Evolutionary conservation across 2,329 filamentous ascomycete genomes (phyloP), one percentile per base, ranked within the genome.

Genomic region (Phialocephala subalpina): DNA sequence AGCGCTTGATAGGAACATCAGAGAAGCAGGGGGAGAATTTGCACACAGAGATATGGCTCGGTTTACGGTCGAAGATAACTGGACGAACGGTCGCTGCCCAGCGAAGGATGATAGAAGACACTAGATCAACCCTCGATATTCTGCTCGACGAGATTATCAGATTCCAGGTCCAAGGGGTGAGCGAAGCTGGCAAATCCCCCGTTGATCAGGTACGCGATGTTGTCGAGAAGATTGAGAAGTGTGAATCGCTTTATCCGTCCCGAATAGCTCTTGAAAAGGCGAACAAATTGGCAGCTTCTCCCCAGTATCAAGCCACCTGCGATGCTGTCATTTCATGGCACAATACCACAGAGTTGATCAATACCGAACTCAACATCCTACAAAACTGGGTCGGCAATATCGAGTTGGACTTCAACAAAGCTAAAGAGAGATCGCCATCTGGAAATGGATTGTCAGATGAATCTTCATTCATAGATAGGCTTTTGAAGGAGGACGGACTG

Each of bases 351-450:
- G 90, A 95, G 76, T 89, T 97, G 76, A 98, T 99, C 83, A 97
- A 97, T 78, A 97, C 93, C 2, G 93, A 99, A 78, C 86, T 99
- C 66, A 89, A 90, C 16, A 94, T 98, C 69, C 80, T 99, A 69
- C 94, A 96, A 78, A 94, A 91, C 69, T 99, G 96, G 96, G 96
- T 99, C 29, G 96, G 96, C 62, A 99, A 99, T 75, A 90, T 94
- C 42, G 94, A 97, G 75, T 86, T 99, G 45, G 94, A 98, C 79
- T 99, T 98, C 76, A 89, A 89, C 59, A 91, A 92, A 75, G 86
- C 90, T 25, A 90, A 91, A 70, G 85, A 88, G 61, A 87, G 87
- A 66, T 90, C 92, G 0, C 87, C 89, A 1, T 86, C 84, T 67
- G 87, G 87, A 67, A 88, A 91, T 71, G 92, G 93, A 65, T 87